Base-by-base conservation (phyloP, 257 asterid species). In the Rhazya stricta region DNA sequence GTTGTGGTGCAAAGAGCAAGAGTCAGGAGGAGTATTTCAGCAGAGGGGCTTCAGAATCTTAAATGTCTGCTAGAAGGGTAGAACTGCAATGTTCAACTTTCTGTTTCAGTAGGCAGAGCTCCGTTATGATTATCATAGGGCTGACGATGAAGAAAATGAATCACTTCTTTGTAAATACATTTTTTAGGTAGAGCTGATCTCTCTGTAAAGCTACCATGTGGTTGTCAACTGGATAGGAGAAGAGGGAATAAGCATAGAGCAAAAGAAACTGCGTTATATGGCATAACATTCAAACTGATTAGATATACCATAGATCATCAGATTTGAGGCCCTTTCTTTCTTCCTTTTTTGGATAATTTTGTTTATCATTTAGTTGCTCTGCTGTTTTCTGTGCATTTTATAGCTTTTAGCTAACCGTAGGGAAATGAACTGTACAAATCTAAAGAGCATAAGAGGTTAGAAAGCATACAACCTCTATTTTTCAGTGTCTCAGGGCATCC, bases 11-110 rank as follows among this genome's bases (percentile, higher is more conserved):
- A 78, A 42, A 87, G 91, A 73, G 39, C 87, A 2, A 81, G 89
- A 73, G 91, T 93, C 39, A 77, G 92, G 81, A 86, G 93, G 87
- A 87, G 89, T 67, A 88, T 93, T 79, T 93, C 98, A 8, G 96
- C 92, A 0, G 96, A 91, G 79, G 91, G 96, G 73, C 92, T 93
- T 74, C 90, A 86, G 82, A 88, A 61, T 72, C 89, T 93, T 32
- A 86, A 85, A 54, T 86, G 77, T 82, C 85, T 88, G 74, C 91
- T 91, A 76, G 89, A 88, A 85, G 89, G 84, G 45, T 89, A 88
- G 83, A 81, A n/a, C 60, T 32, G 29, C 48, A 67, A 19, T 29
- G 62, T 76, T 32, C 43, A 62, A n/a, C 5, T n/a, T 25, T 45
- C 37, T n/a, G 12, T 1, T 72, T 53, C 45, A 18, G 51, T 7